These are phyloP conservation scores for Peniophora sp. DNA, from an alignment of 1,284 basidiomycete genomes.

Conservation along the genomic window DNA sequence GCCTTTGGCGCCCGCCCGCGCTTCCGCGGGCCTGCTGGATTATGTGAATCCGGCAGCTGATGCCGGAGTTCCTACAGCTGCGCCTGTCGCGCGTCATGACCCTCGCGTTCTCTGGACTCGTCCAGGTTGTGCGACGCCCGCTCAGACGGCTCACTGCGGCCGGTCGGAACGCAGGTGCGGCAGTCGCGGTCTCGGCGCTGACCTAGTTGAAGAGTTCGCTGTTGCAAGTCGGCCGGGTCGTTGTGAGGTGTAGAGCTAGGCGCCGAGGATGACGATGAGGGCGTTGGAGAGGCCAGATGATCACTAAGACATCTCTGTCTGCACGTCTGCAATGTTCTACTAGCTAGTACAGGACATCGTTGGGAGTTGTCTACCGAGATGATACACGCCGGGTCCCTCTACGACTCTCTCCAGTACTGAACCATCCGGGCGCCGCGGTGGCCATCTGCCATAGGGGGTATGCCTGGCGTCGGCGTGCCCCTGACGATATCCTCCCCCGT, in stretches of 20 bases:
- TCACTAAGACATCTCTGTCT: too few species aligned
- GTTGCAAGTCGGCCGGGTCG: constrained; percentile 8
- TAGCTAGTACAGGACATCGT: too few species aligned
- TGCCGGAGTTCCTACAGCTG: constrained; percentile 56
- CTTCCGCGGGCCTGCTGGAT: constrained; percentile 15
- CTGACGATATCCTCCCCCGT: constrained; percentile 1
- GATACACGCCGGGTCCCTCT: too few species aligned
- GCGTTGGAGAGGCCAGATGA: too few species aligned
- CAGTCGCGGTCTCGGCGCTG: constrained; percentile 45
- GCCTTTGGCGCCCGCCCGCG: constrained; percentile 19
- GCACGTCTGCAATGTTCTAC: too few species aligned
- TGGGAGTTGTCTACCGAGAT: too few species aligned
- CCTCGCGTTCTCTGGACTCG: constrained; percentile 60
- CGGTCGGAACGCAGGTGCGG: constrained; percentile 52
- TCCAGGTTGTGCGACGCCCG: constrained; percentile 40
- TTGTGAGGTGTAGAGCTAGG: too few species aligned
- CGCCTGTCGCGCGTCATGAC: constrained; percentile 47
- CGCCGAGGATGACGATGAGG: neutral
- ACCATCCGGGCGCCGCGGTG: constrained; percentile 5
- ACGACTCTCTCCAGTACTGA: neutral
- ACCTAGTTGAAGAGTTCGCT: constrained; percentile 45
- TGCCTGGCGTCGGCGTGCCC: constrained; percentile 5
- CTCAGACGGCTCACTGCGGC: constrained; percentile 25
- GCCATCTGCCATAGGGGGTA: constrained; percentile 8
- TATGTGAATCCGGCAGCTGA: constrained; percentile 38